phyloP scores from a whole-genome alignment of 176 grass and related monocot genomes.

The Bonia amplexicaulis region DNA sequence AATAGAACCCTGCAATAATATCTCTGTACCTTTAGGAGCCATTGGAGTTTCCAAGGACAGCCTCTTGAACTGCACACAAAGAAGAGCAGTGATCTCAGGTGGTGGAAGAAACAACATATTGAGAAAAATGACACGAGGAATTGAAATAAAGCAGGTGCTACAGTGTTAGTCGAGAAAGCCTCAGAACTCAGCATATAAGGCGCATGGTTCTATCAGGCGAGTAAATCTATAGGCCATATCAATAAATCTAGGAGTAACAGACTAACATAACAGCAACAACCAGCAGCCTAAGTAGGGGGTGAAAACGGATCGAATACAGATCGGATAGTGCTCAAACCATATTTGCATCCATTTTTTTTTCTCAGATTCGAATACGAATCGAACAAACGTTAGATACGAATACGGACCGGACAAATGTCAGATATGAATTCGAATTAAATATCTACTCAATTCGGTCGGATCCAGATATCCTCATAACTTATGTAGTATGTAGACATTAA shows the following conservation, averaged over 20 bases:
- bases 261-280: not conserved
- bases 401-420: no score
- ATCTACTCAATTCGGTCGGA: no score
- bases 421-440: no score
- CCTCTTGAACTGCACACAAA: conserved; percentile 1
- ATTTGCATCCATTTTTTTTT: no score
- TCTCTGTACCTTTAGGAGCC: conserved; percentile 40
- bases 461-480: no score
- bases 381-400: no score
- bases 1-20: not conserved
- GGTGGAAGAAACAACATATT: no score
- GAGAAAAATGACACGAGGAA: not conserved
- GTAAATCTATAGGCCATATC: not conserved
- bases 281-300: not conserved
- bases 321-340: not conserved
- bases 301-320: no score
- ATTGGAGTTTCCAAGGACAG: conserved; percentile 23
- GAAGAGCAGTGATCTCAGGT: not conserved
- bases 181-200: not conserved
- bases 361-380: no score
- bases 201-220: not conserved
- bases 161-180: not conserved
- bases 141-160: not conserved
- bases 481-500: no score
- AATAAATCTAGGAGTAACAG: not conserved